phyloP scores from a whole-genome alignment of 768 basidiomycete genomes.

The Agaricus subrufescens region DNA sequence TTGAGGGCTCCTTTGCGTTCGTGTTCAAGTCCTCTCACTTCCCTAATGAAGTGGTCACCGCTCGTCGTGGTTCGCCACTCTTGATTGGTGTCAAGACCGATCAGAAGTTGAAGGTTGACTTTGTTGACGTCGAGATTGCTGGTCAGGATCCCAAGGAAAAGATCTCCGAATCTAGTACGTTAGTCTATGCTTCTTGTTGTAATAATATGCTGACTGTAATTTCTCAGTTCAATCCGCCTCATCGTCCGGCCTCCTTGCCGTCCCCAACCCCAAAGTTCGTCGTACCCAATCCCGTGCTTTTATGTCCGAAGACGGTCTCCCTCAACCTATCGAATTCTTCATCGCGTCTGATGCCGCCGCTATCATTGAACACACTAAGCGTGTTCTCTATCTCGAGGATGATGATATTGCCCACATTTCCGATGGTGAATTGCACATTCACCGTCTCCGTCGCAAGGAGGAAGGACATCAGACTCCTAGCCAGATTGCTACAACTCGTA shows the following conservation, averaged over 20 bases:
- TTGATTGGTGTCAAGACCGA: conserved; percentile 99
- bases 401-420: conserved; percentile 98
- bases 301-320: conserved; percentile 97
- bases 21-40: conserved; percentile 97
- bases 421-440: conserved; percentile 97
- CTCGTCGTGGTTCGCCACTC: conserved; percentile 94
- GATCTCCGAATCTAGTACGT: conserved; percentile 37
- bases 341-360: conserved; percentile 97
- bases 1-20: conserved; percentile 98
- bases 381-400: conserved; percentile 97
- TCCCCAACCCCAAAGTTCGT: conserved; percentile 70
- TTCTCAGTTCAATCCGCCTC: conserved; percentile 43
- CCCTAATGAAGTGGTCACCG: conserved; percentile 93
- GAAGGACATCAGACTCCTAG: conserved; percentile 57
- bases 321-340: conserved; percentile 99
- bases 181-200: not conserved
- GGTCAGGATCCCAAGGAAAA: conserved; percentile 54
- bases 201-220: not conserved
- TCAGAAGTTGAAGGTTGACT: conserved; percentile 99
- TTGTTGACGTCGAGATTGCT: conserved; percentile 96
- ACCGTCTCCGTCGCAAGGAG: conserved; percentile 91
- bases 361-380: conserved; percentile 97
- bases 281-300: conserved; percentile 96
- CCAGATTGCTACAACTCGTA: conserved; percentile 72
- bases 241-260: conserved; percentile 60